Base-by-base conservation (phyloP, 306 rosid genomes). In the Nissolia schottii region DNA sequence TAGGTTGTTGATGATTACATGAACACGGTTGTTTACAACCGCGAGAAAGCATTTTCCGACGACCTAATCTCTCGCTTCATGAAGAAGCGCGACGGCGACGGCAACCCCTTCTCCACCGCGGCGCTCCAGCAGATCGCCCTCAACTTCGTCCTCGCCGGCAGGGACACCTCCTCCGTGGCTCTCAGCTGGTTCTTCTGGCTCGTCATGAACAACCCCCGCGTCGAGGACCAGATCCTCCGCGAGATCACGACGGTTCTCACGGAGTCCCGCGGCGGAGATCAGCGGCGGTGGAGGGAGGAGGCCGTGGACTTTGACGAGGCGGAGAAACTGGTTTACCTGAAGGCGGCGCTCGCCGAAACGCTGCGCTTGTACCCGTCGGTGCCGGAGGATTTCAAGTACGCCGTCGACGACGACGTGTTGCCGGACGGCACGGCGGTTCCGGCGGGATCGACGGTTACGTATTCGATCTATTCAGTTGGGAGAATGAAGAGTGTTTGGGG, bases 121-220 rank as follows among this genome's bases (percentile, higher is more conserved):
- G 86, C 81, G 5, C 88, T 94, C 20, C 89, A 87, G 4, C 94
- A 77, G 10, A 89, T 94, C 11, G 97, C 98, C 0, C 76, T 94
- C 29, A 94, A 94, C 82, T 94, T 94, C 77, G 86, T 94, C 74
- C 96, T 94, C 57, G 98, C 98, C 48, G 98, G 98, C 1, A 87
- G 98, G 14, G 98, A 94, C 89, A 94, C 98, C 2, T 91, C 98
- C 0, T 94, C 98, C 0, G 98, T 94, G 27, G 98, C 98, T 0
- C 88, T 94, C 38, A 86, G 92, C 78, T 94, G 98, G 98, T 91
- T 94, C 84, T 94, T 94, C 84, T 86, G 89, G 92, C 94, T 94
- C n/a, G 77, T 94, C 45, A 87, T 87, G 86, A 82, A 83, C 82
- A 81, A 87, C 72, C 94, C 94, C 0, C 18, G 4, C 1, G 77